phyloP scores from a whole-genome alignment of 352 stramenopile genomes.

The Phytopythium boreale region DNA sequence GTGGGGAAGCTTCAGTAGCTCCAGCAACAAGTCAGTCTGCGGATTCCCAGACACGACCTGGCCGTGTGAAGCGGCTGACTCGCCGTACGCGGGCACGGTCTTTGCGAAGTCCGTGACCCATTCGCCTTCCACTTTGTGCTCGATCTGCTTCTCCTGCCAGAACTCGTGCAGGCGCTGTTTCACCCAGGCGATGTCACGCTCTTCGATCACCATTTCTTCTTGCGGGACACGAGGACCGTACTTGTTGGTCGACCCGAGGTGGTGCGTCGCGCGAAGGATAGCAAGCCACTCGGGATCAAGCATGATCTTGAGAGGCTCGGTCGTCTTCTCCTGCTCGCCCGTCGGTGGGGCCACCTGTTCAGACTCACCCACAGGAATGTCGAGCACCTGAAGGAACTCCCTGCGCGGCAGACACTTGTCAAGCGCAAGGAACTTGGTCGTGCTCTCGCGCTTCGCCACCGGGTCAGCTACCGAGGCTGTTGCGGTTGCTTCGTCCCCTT shows the following conservation, averaged over 20 bases:
- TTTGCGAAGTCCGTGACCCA: constrained; percentile 82
- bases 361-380: constrained; percentile 39
- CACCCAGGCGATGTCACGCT: constrained; percentile 80
- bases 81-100: constrained; percentile 61
- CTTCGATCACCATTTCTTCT: constrained; percentile 72
- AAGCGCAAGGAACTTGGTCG: constrained; percentile 97
- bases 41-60: constrained; percentile 82
- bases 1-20: constrained; percentile 92
- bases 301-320: constrained; percentile 58
- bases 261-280: constrained; percentile 91
- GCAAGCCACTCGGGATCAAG: constrained; percentile 96
- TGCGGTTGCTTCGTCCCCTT: not conserved
- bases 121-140: constrained; percentile 43
- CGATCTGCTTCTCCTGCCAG: constrained; percentile 43
- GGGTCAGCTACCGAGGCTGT: not conserved
- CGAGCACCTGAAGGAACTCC: constrained; percentile 94
- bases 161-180: constrained; percentile 44
- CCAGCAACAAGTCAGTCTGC: constrained; percentile 93
- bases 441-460: constrained; percentile 1
- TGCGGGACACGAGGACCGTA: constrained; percentile 65
- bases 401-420: constrained; percentile 98
- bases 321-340: constrained; percentile 6
- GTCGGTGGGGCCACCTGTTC: not conserved
- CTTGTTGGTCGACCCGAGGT: constrained; percentile 69
- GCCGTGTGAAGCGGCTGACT: constrained; percentile 16